Conservation (phyloP, 768 basidiomycete species). For the Tulasnella sp. region DNA sequence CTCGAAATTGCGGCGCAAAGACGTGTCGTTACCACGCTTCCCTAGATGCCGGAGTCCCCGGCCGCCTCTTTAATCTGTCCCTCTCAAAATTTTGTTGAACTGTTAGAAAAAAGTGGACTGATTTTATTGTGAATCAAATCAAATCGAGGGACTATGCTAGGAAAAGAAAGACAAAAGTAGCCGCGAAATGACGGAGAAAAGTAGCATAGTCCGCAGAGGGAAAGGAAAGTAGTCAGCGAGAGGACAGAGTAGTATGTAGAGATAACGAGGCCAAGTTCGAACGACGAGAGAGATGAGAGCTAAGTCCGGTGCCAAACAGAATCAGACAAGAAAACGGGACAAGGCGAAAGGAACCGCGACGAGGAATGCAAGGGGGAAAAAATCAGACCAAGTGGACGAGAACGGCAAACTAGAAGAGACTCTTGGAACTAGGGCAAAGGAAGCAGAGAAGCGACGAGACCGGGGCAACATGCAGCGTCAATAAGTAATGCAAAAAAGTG, state of each 20-base stretch:
- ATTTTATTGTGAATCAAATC: neutral
- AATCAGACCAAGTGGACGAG: constrained; percentile 1
- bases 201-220: neutral
- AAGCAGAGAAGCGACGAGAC: neutral
- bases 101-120: neutral
- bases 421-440: neutral
- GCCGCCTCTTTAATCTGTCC: neutral
- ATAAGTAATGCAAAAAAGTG: constrained; percentile 3
- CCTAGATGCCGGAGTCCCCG: neutral
- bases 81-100: neutral
- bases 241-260: neutral
- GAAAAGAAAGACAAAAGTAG: neutral
- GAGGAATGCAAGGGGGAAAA: neutral
- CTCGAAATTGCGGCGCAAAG: neutral
- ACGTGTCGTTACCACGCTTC: neutral
- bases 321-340: neutral
- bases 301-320: neutral
- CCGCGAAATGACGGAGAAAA: neutral
- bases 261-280: neutral
- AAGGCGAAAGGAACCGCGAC: neutral
- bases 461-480: neutral
- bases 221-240: neutral
- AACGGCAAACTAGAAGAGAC: neutral
- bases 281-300: neutral
- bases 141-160: neutral